Evolutionary conservation across 345 rosid species (phyloP).

Genomic region (Salix suchowensis): DNA sequence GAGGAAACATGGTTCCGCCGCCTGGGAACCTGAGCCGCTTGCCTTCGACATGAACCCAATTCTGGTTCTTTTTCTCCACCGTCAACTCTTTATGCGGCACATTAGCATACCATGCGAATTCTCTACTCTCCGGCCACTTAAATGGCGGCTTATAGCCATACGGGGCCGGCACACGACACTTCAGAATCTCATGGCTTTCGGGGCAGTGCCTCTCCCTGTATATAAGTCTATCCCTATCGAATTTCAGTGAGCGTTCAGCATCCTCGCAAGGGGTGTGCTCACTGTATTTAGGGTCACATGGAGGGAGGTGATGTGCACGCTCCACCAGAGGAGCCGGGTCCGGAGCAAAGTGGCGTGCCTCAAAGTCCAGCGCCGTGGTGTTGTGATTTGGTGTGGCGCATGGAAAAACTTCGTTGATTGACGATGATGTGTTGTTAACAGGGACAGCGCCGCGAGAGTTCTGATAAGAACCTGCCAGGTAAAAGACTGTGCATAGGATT

Average conservation of each 20-base stretch:
- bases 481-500: constrained; percentile 49
- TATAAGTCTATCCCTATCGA: constrained; percentile 46
- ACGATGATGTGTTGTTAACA: not conserved
- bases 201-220: constrained; percentile 90
- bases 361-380: constrained; percentile 42
- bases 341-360: constrained; percentile 45
- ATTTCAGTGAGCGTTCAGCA: constrained; percentile 47
- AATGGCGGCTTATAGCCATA: constrained; percentile 70
- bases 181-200: constrained; percentile 38
- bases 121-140: constrained; percentile 84
- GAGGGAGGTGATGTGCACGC: constrained; percentile 46
- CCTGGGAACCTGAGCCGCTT: constrained; percentile 83
- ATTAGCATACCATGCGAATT: constrained; percentile 78
- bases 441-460: constrained; percentile 19
- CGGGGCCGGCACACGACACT: constrained; percentile 77
- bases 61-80: constrained; percentile 84
- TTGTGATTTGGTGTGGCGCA: not conserved
- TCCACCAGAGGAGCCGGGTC: constrained; percentile 39
- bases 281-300: constrained; percentile 41
- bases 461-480: constrained; percentile 52
- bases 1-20: constrained; percentile 94
- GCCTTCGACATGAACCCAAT: constrained; percentile 69
- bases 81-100: constrained; percentile 86
- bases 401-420: not conserved
- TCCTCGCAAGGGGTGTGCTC: constrained; percentile 88